Conservation (phyloP, 176 grass and related monocot species). For the Leersia perrieri region DNA sequence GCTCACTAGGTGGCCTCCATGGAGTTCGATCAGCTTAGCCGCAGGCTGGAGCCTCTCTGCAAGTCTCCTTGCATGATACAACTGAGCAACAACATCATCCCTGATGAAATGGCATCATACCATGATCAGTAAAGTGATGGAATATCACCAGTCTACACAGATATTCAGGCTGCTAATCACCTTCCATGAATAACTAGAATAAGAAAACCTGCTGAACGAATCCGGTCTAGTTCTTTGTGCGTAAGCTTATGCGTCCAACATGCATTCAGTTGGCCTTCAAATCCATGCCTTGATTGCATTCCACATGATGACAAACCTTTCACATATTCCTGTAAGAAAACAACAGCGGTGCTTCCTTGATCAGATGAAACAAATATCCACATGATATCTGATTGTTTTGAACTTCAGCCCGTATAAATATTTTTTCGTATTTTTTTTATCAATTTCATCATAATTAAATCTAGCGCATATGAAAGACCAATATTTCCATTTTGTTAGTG, state of each 20-base stretch:
- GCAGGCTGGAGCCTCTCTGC: conserved; percentile 65
- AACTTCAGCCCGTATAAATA: neutral
- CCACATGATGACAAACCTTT: conserved; percentile 63
- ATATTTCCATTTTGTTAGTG: neutral
- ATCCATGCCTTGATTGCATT: conserved; percentile 73
- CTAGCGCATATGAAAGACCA: neutral
- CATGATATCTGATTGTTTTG: neutral
- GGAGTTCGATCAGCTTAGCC: conserved; percentile 71
- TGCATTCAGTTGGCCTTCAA: conserved; percentile 79
- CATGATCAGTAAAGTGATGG: neutral
- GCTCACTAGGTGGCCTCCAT: conserved; percentile 67
- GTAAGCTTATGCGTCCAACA: conserved; percentile 77
- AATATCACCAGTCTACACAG: neutral
- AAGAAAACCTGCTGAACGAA: conserved; percentile 60
- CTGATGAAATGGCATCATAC: conserved; percentile 19
- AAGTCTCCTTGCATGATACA: conserved; percentile 61
- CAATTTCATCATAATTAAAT: neutral
- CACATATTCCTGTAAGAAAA: conserved; percentile 61
- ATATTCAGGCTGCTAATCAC: conserved; percentile 9
- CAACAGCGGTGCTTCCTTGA: neutral
- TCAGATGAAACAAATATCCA: neutral
- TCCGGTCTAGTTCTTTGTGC: conserved; percentile 49
- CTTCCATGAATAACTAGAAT: conserved; percentile 77
- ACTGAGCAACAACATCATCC: conserved; percentile 71
- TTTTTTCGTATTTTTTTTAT: neutral